Percentiles rank a stretch among this genome's conserved stretches.
Evolutionary conservation across 2,329 filamentous ascomycete genomes (phyloP).

Genomic region (Achaetomium macrosporum): DNA sequence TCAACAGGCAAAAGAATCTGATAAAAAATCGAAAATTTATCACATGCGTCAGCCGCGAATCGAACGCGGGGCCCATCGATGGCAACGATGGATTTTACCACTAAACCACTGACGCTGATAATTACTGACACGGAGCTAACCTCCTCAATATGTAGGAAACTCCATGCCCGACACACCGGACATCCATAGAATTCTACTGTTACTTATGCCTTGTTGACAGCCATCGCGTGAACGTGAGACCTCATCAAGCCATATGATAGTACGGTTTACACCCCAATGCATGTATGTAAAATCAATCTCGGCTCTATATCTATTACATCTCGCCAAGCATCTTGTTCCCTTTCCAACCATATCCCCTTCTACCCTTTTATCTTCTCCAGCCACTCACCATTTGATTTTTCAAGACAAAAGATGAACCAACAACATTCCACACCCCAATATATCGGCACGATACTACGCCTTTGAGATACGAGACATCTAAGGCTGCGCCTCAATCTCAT

Average conservation of each 20-base stretch:
- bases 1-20: background rate
- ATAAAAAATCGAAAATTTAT: background rate
- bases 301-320: slow-evolving; percentile 2
- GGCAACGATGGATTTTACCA: slow-evolving; percentile 51
- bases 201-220: too few species aligned
- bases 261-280: background rate
- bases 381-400: too few species aligned
- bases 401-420: background rate
- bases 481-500: slow-evolving; percentile 42
- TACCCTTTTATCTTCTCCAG: too few species aligned
- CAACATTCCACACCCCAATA: background rate
- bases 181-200: too few species aligned
- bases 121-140: background rate
- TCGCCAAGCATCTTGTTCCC: background rate
- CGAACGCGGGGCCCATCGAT: slow-evolving; percentile 41
- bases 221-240: too few species aligned
- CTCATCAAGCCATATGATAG: too few species aligned
- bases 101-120: slow-evolving; percentile 40
- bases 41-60: slow-evolving; percentile 26
- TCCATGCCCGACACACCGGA: too few species aligned
- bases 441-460: background rate
- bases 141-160: too few species aligned
- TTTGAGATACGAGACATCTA: background rate
- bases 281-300: background rate
- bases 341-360: too few species aligned